A percentile compares a stretch with the other conserved stretches of the same genome.
Evolutionary conservation across 768 basidiomycete genomes (phyloP).

Genomic region (Grammothele lineata): DNA sequence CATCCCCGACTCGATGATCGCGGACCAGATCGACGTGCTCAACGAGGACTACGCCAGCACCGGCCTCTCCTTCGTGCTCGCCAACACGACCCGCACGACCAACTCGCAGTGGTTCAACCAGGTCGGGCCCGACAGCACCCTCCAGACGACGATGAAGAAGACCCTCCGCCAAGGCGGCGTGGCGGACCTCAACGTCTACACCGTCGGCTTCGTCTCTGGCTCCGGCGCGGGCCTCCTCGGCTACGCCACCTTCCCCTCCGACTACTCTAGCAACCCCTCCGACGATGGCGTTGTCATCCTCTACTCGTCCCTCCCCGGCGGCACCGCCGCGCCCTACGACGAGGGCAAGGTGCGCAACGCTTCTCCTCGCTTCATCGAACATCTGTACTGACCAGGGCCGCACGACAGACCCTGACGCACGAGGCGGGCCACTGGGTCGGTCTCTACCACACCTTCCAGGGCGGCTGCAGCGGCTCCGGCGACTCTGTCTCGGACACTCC

Average conservation of each 20-base stretch:
- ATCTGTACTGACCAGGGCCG: background rate
- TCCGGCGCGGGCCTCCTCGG: conserved; percentile 43
- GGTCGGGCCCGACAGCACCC: conserved; percentile 30
- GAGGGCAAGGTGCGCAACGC: conserved; percentile 18
- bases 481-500: conserved; percentile 46
- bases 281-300: conserved; percentile 46
- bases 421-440: conserved; percentile 63
- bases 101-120: conserved; percentile 47
- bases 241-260: conserved; percentile 49
- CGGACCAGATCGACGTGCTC: conserved; percentile 38
- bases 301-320: conserved; percentile 34
- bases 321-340: conserved; percentile 38
- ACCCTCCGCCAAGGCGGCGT: conserved; percentile 38
- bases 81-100: conserved; percentile 37
- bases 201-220: conserved; percentile 42
- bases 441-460: conserved; percentile 57
- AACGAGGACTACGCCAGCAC: conserved; percentile 36
- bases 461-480: conserved; percentile 37
- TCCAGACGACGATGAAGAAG: conserved; percentile 47
- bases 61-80: conserved; percentile 39
- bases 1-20: conserved; percentile 39
- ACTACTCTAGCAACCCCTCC: conserved; percentile 33
- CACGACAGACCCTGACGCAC: conserved; percentile 42
- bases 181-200: conserved; percentile 45
- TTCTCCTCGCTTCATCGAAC: background rate